Conservation (phyloP, 352 stramenopile species). For the Pythium phragmitis region DNA sequence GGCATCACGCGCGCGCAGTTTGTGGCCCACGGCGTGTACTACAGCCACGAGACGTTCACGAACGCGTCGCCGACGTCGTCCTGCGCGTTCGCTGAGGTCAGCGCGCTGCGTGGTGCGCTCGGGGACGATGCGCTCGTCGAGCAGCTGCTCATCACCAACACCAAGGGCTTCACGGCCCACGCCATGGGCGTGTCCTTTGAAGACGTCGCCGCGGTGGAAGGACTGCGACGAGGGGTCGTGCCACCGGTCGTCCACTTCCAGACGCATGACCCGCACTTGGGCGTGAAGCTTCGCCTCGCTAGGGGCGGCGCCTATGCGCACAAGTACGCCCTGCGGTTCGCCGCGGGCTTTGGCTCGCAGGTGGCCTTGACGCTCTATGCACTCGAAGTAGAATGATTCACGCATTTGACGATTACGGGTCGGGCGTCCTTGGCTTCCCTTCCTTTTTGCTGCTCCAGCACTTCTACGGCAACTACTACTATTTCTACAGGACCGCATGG, state of each 20-base stretch:
- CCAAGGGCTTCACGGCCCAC: slow-evolving; percentile 95
- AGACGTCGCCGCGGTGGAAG: slow-evolving; percentile 93
- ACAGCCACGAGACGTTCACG: slow-evolving; percentile 97
- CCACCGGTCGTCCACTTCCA: slow-evolving; percentile 92
- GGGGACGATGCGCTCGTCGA: slow-evolving; percentile 60
- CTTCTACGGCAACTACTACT: neutral
- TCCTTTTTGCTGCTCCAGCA: too few relatives aligned
- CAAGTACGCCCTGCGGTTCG: slow-evolving; percentile 95
- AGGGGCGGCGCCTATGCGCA: slow-evolving; percentile 63
- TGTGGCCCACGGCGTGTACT: slow-evolving; percentile 93
- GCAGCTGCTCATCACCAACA: slow-evolving; percentile 88
- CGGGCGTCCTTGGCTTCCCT: too few relatives aligned
- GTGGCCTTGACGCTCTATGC: slow-evolving; percentile 95
- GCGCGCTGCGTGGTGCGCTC: slow-evolving; percentile 58
- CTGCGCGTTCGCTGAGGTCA: slow-evolving; percentile 94
- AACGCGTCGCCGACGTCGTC: slow-evolving; percentile 91
- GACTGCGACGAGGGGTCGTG: slow-evolving; percentile 81
- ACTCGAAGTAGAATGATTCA: slow-evolving; percentile 11
- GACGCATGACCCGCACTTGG: slow-evolving; percentile 74
- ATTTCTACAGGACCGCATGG: slow-evolving; percentile 1
- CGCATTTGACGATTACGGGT: too few relatives aligned
- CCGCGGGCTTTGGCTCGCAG: slow-evolving; percentile 95
- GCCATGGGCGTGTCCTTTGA: slow-evolving; percentile 97
- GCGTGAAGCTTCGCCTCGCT: slow-evolving; percentile 53
- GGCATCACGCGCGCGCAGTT: slow-evolving; percentile 92